Evolutionary conservation across 257 asterid genomes (phyloP), one percentile per base, ranked within the genome.

Genomic region (Rauvolfia tetraphylla): DNA sequence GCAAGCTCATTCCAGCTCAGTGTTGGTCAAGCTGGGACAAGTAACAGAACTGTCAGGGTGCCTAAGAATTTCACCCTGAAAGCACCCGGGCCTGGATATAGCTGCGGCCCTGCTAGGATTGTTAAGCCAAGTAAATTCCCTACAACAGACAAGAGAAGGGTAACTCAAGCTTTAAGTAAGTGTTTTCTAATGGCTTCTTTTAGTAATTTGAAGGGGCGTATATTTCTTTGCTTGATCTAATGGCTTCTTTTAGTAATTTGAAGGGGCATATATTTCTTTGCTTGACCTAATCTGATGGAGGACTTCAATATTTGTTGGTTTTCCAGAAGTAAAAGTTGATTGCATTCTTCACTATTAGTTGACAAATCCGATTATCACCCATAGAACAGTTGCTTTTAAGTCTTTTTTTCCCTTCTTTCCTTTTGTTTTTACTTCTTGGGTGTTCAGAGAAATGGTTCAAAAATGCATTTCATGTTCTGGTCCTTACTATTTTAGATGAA

Each of bases 151-250:
- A 68, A 75, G 81, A 73, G 93, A 53, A 77, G 95, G 77, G 74
- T 74, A 27, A 88, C 95, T 57, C 95, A 87, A 81, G 91, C 91
- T 33, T 46, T 87, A 74, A 82, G 95, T 90, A 83, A 90, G 90
- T 76, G 68, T 4, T 34, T 25, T 39, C 74, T 7, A 49, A 5
- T 68, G 41, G 44, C 4, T 76, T 39, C 42, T 54, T 25, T 76
- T 34, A 22, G 54, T 36, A 27, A 29, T 49, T 66, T 71, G 36
- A 12, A 68, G 56, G 29, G 3, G 15, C 13, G 23, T 7, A 23
- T n/a, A 56, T 56, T 23, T 22, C 13, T 56, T 22, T 23, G 17
- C 18, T 61, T 59, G 9, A 2, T 39, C 74, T 7, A 49, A 5
- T 68, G 41, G 44, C 4, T 76, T 39, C 42, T 54, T 25, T 76